A percentile compares a stretch with the other conserved stretches of the same genome.
These are phyloP conservation scores for Lumnitzera racemosa DNA, from an alignment of 345 rosid species.

Conservation along the genomic window DNA sequence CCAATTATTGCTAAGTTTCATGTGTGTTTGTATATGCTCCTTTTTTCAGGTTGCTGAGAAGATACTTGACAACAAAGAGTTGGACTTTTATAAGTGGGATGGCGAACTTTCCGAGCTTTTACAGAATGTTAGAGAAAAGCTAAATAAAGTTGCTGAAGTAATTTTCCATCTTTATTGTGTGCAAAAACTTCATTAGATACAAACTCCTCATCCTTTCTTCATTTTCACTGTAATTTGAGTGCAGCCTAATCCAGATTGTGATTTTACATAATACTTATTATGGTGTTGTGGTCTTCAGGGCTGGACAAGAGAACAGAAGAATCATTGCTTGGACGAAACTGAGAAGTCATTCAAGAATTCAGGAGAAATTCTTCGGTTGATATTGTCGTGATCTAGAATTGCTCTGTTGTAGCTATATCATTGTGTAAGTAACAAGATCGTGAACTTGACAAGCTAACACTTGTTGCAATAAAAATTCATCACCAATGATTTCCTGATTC, in stretches of 20 bases:
- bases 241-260: background rate
- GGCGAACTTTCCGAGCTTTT: slow-evolving; percentile 70
- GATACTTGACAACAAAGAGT: slow-evolving; percentile 58
- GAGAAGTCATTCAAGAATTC: slow-evolving; percentile 88
- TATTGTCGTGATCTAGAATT: slow-evolving; percentile 27
- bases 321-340: slow-evolving; percentile 90
- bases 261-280: background rate
- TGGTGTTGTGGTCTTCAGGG: slow-evolving; percentile 27
- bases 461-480: too few species aligned
- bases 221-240: background rate
- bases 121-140: slow-evolving; percentile 82
- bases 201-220: background rate
- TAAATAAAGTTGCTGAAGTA: slow-evolving; percentile 87
- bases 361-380: slow-evolving; percentile 82
- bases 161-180: background rate
- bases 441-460: too few species aligned
- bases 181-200: background rate
- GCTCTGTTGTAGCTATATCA: background rate
- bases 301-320: slow-evolving; percentile 75
- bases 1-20: too few species aligned
- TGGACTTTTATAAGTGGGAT: slow-evolving; percentile 93
- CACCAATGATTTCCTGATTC: too few species aligned
- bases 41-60: slow-evolving; percentile 53
- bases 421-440: background rate
- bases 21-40: too few species aligned